Evolutionary conservation across 2,329 filamentous ascomycete genomes (phyloP).

Genomic region (Trichoderma polysporum): DNA sequence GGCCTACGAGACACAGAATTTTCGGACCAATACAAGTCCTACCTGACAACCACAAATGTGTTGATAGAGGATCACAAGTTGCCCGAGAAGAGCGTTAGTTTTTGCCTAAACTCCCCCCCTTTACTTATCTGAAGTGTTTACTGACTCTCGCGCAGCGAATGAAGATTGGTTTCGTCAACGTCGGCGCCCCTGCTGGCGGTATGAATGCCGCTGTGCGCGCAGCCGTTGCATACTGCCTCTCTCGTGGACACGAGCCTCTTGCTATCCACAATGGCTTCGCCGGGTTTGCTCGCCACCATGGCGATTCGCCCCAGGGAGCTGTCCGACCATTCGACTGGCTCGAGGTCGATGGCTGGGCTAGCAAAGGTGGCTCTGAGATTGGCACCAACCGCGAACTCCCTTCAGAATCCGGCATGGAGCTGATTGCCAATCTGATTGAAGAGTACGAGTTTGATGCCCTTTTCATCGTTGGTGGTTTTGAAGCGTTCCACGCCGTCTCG

Average conservation of each 20-base stretch:
- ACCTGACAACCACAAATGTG: constrained; percentile 85
- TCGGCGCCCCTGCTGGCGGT: constrained; percentile 92
- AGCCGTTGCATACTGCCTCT: constrained; percentile 88
- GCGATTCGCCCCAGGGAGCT: constrained; percentile 74
- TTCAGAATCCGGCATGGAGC: constrained; percentile 77
- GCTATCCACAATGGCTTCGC: constrained; percentile 97
- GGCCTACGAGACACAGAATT: constrained; percentile 88
- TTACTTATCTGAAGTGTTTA: not conserved
- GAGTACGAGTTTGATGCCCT: constrained; percentile 87
- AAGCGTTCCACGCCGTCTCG: constrained; percentile 89
- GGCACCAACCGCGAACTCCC: constrained; percentile 95
- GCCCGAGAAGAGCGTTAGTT: constrained; percentile 66
- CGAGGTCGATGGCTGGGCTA: constrained; percentile 92
- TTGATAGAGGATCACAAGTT: constrained; percentile 67
- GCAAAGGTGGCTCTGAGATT: constrained; percentile 95
- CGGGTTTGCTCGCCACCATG: constrained; percentile 86
- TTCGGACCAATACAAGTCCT: constrained; percentile 85
- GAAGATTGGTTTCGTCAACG: constrained; percentile 93
- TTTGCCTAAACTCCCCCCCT: too few species aligned
- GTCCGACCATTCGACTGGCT: constrained; percentile 89
- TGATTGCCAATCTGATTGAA: constrained; percentile 78
- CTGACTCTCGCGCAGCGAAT: constrained; percentile 60
- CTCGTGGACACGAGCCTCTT: constrained; percentile 86
- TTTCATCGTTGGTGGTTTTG: constrained; percentile 91
- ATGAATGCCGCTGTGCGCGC: constrained; percentile 97